A percentile compares a stretch with the other conserved stretches of the same genome.
phyloP scores from a whole-genome alignment of 805 yeast genomes.

The Saccharomycopsis sp. region DNA sequence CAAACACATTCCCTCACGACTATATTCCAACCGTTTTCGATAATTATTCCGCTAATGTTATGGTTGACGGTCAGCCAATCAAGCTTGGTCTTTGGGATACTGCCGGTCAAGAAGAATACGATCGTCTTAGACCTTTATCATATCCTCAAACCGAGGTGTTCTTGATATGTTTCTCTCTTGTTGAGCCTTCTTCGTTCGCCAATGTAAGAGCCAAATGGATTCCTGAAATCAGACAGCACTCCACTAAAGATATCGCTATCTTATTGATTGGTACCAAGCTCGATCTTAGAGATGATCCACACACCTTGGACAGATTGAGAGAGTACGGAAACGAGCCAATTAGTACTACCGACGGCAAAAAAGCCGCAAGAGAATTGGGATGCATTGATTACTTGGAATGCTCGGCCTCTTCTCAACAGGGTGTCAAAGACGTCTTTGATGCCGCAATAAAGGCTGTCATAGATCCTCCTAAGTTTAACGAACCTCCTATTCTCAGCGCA shows the following conservation, averaged over 20 bases:
- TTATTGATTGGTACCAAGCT: conserved; percentile 83
- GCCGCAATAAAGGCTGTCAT: conserved; percentile 69
- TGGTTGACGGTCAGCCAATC: conserved; percentile 75
- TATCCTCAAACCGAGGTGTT: conserved; percentile 92
- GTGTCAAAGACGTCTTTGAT: conserved; percentile 81
- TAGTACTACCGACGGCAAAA: conserved; percentile 51
- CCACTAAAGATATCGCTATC: conserved; percentile 62
- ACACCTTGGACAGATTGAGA: conserved; percentile 55
- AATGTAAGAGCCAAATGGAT: conserved; percentile 79
- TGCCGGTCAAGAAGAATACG: conserved; percentile 92
- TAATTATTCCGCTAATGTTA: conserved; percentile 80
- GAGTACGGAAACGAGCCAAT: conserved; percentile 61
- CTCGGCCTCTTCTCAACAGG: conserved; percentile 83
- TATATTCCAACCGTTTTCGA: conserved; percentile 93
- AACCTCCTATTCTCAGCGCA: conserved; percentile 14
- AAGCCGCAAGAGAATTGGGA: conserved; percentile 63
- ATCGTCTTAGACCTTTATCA: conserved; percentile 79
- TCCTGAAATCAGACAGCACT: conserved; percentile 82
- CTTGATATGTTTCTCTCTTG: conserved; percentile 77
- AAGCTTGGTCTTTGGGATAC: conserved; percentile 93
- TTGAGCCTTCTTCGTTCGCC: conserved; percentile 71
- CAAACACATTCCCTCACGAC: conserved; percentile 88
- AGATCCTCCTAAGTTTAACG: conserved; percentile 36
- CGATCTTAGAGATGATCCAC: conserved; percentile 78
- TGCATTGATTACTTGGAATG: conserved; percentile 78